Evolutionary conservation across 75 land plant genomes (phyloP).

Genomic region (Selaginella tamariscina): DNA sequence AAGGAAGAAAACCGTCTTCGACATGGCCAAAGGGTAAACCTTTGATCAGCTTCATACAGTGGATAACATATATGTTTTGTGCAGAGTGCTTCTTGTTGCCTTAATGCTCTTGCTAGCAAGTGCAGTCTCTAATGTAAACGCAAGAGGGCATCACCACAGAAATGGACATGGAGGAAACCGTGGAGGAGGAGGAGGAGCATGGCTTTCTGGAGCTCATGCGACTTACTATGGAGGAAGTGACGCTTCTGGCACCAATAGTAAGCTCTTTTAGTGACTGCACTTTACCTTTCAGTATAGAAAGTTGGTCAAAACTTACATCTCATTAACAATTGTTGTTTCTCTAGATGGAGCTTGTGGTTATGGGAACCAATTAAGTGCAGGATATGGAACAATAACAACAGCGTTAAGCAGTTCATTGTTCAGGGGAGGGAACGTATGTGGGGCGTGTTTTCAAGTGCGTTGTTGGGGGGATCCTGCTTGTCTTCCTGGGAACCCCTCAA

Average conservation of each 20-base stretch:
- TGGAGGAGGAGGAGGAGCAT: neutral
- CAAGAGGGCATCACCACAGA: neutral
- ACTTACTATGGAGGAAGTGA: neutral
- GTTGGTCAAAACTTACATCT: neutral
- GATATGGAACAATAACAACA: slow-evolving; percentile 26
- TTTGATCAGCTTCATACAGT: too few relatives aligned
- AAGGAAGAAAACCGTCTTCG: too few relatives aligned
- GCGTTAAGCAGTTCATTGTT: slow-evolving; percentile 28
- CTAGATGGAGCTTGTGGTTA: slow-evolving; percentile 30
- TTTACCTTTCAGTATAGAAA: neutral
- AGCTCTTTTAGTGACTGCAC: neutral
- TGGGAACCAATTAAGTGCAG: slow-evolving; percentile 21
- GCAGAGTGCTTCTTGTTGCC: neutral
- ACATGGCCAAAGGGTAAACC: too few relatives aligned
- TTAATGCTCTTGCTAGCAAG: neutral
- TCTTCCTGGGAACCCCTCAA: slow-evolving; percentile 19
- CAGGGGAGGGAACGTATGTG: slow-evolving; percentile 22
- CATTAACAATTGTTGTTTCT: neutral
- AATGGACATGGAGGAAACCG: neutral
- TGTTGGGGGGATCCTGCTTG: slow-evolving; percentile 32
- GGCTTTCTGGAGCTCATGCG: neutral
- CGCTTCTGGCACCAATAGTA: neutral
- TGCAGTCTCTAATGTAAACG: neutral
- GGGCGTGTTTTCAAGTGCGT: slow-evolving; percentile 23
- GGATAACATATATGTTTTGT: too few relatives aligned